Evolutionary conservation across 202 grass and related monocot species (phyloP).

Genomic region (Digitaria exilis): DNA sequence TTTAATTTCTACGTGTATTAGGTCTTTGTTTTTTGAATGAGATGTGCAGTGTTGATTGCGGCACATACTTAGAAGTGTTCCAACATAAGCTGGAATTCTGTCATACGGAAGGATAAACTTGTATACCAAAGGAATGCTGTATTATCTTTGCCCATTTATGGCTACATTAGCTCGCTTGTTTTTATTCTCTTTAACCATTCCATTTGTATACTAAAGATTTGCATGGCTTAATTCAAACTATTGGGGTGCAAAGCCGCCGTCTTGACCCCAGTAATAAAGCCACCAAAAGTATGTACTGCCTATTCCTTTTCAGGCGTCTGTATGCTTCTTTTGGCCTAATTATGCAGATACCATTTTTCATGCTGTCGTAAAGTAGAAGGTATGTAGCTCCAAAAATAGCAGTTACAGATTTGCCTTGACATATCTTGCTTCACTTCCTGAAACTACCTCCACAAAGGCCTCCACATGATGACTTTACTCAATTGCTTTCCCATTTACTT

Average conservation of each 20-base stretch:
- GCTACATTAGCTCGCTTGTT: constrained; percentile 47
- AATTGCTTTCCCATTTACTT: not conserved
- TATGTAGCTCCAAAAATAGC: constrained; percentile 12
- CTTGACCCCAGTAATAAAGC: constrained; percentile 56
- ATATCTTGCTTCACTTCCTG: constrained; percentile 9
- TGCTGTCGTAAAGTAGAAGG: constrained; percentile 22
- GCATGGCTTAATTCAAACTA: constrained; percentile 47
- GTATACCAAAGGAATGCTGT: constrained; percentile 64
- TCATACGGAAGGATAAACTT: constrained; percentile 65
- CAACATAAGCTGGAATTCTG: constrained; percentile 70
- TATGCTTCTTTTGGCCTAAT: not conserved
- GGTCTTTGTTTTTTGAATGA: constrained; percentile 66
- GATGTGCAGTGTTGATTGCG: constrained; percentile 70
- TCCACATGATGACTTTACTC: not conserved
- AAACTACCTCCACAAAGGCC: constrained; percentile 1
- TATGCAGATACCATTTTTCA: not conserved
- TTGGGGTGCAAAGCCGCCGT: constrained; percentile 38
- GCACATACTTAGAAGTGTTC: constrained; percentile 68
- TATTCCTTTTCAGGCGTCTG: not conserved
- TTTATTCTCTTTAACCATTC: constrained; percentile 48
- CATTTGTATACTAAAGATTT: constrained; percentile 59
- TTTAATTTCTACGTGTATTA: constrained; percentile 80
- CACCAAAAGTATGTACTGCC: constrained; percentile 21
- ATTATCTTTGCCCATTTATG: constrained; percentile 71
- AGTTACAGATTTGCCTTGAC: not conserved